Conservation (phyloP, 2,329 filamentous ascomycete species). For the Neonectria faginata region DNA sequence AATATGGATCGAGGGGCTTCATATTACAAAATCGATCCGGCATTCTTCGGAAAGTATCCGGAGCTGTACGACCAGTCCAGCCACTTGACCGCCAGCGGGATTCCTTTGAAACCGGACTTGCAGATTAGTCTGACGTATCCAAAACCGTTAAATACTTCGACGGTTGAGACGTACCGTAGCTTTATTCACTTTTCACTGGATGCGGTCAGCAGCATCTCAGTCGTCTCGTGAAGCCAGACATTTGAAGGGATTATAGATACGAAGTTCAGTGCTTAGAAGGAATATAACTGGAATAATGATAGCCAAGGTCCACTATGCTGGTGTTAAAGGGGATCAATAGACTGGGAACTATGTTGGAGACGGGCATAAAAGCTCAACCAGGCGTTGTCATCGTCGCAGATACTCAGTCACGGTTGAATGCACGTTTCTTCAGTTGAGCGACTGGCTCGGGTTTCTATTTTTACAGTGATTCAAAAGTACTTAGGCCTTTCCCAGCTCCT, state of each 20-base stretch:
- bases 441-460: background rate
- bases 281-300: no score
- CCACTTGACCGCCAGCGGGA: constrained; percentile 44
- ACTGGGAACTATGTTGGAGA: no score
- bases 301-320: no score
- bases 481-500: constrained; percentile 57
- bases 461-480: background rate
- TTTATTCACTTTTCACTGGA: constrained; percentile 50
- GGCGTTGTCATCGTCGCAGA: no score
- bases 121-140: constrained; percentile 48
- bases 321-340: no score
- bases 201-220: constrained; percentile 37
- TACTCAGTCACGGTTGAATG: no score
- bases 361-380: no score
- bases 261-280: no score
- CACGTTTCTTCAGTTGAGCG: no score
- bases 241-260: no score
- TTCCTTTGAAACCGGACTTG: constrained; percentile 45
- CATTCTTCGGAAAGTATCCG: constrained; percentile 49
- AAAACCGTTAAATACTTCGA: constrained; percentile 44
- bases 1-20: constrained; percentile 50
- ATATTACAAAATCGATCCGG: constrained; percentile 50
- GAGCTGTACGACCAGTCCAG: constrained; percentile 46
- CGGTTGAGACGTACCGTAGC: constrained; percentile 48
- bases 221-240: background rate